phyloP scores from a whole-genome alignment of 2,329 filamentous ascomycete species.

The Hymenoscyphus albidus region DNA sequence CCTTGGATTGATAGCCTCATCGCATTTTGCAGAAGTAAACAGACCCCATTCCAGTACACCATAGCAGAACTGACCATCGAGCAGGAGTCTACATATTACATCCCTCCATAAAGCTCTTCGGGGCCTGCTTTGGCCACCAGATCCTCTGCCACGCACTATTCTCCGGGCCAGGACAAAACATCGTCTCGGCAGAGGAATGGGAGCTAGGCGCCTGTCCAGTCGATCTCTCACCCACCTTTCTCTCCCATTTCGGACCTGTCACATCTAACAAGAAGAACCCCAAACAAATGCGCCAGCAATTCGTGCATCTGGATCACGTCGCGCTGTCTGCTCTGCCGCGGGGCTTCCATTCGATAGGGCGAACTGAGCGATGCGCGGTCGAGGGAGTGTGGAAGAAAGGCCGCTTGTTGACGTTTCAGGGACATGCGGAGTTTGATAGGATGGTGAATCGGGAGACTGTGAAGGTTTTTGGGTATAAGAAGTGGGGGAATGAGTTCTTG shows the following conservation, averaged over 20 bases:
- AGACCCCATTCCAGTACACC: background rate
- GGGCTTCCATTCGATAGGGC: conserved; percentile 28
- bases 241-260: conserved; percentile 18
- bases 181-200: conserved; percentile 29
- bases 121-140: conserved; percentile 44
- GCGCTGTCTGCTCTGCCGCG: conserved; percentile 1
- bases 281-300: conserved; percentile 34
- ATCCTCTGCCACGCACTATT: conserved; percentile 40
- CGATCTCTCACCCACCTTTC: conserved; percentile 26
- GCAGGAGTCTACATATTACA: conserved; percentile 30
- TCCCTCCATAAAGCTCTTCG: conserved; percentile 39
- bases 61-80: conserved; percentile 3
- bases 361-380: conserved; percentile 34
- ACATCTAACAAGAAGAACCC: conserved; percentile 3
- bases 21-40: conserved; percentile 35
- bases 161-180: conserved; percentile 12
- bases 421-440: conserved; percentile 43
- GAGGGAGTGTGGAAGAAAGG: conserved; percentile 40
- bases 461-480: conserved; percentile 34
- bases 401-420: conserved; percentile 40
- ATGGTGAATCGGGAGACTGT: conserved; percentile 40
- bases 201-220: conserved; percentile 35
- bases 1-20: conserved; percentile 17
- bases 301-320: conserved; percentile 39
- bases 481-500: conserved; percentile 27